Percentiles rank a stretch among this genome's conserved stretches.
phyloP scores from a whole-genome alignment of 1,284 basidiomycete species.

The Ustilago lituana region DNA sequence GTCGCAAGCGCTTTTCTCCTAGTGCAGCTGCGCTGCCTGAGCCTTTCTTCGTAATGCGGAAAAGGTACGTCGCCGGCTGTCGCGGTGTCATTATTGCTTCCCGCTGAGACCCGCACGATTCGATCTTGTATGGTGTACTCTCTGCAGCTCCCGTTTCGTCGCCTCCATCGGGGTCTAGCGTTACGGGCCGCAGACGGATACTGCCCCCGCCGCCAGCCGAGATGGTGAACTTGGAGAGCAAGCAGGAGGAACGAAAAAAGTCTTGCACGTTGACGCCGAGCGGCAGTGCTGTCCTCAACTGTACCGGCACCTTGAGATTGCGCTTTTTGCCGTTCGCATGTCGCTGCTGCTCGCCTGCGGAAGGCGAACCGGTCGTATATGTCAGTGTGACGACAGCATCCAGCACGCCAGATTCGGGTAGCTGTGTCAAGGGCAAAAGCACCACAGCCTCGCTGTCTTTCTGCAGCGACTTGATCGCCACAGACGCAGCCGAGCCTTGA shows the following conservation, averaged over 20 bases:
- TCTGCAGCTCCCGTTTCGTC: background rate
- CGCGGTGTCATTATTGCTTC: constrained; percentile 47
- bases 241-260: constrained; percentile 53
- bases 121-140: constrained; percentile 32
- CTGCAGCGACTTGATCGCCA: constrained; percentile 8
- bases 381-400: constrained; percentile 24
- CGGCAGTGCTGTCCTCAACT: constrained; percentile 48
- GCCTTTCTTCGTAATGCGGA: constrained; percentile 35
- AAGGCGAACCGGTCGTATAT: constrained; percentile 19
- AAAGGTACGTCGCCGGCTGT: constrained; percentile 57
- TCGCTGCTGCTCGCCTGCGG: constrained; percentile 1
- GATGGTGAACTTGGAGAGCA: constrained; percentile 61
- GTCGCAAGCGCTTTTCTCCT: constrained; percentile 17
- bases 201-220: constrained; percentile 38
- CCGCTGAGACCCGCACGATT: background rate
- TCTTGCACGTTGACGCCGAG: constrained; percentile 67
- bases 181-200: constrained; percentile 35
- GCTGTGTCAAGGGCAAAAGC: constrained; percentile 27
- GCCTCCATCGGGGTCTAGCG: constrained; percentile 29
- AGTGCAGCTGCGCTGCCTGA: background rate
- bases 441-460: constrained; percentile 7
- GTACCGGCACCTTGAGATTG: constrained; percentile 13
- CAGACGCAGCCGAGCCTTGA: background rate
- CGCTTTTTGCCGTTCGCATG: constrained; percentile 21
- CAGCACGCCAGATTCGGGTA: constrained; percentile 30